These are phyloP conservation scores for Citrullus mucosospermus DNA, from an alignment of 306 rosid species.

Conservation along the genomic window DNA sequence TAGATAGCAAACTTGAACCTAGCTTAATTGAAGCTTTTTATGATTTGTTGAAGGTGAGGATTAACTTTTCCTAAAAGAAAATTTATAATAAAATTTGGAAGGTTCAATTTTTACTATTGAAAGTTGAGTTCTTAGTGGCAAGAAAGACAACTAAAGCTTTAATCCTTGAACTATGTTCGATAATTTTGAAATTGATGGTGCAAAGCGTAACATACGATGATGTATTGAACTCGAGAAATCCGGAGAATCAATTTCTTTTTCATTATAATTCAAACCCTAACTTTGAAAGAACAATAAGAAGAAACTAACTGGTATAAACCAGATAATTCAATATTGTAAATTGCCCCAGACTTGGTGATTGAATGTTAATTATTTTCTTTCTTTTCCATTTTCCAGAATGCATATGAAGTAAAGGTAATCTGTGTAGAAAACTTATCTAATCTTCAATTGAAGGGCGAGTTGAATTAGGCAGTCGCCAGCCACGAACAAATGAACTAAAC, in stretches of 20 bases:
- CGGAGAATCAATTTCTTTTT: neutral
- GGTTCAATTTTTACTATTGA: no score
- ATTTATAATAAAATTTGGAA: no score
- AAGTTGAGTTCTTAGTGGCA: no score
- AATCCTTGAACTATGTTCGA: neutral
- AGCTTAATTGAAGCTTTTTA: no score
- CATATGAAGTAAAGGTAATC: neutral
- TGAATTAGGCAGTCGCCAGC: constrained; percentile 51
- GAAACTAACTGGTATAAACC: neutral
- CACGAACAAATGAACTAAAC: constrained; percentile 50
- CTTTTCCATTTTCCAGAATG: neutral
- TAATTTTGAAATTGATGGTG: neutral
- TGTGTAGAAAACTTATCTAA: neutral
- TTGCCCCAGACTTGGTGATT: neutral
- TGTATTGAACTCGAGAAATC: neutral
- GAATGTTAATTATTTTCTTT: neutral
- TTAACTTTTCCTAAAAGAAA: no score
- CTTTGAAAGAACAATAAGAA: neutral
- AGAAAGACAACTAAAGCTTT: no score
- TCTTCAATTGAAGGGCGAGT: constrained; percentile 36
- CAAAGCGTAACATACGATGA: neutral
- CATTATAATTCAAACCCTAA: neutral
- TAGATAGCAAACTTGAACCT: no score
- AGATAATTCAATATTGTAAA: neutral
- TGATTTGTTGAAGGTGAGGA: no score